Percentiles rank a stretch among this genome's conserved stretches.
Evolutionary conservation across 164 flowering plant species (phyloP).

Genomic region (Liquidambar formosana): DNA sequence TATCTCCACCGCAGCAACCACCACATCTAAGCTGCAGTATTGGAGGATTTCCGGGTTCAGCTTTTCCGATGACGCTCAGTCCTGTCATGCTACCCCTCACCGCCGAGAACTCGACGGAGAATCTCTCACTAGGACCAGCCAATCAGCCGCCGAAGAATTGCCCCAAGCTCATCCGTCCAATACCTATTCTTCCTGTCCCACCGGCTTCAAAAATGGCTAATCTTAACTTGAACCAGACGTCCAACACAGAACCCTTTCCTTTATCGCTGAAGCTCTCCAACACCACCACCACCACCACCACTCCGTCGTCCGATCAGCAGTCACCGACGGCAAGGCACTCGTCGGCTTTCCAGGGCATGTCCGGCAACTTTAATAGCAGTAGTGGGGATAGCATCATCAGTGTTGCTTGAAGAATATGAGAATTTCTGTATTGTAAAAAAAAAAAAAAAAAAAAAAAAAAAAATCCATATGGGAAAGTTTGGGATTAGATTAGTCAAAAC

Average conservation of each 20-base stretch:
- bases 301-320: constrained; percentile 21
- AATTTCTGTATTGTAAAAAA: not conserved
- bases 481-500: constrained; percentile 6
- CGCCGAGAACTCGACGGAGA: constrained; percentile 19
- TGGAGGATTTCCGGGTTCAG: constrained; percentile 21
- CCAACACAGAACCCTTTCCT: constrained; percentile 27
- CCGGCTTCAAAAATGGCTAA: constrained; percentile 55
- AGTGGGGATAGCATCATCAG: constrained; percentile 60
- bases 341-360: constrained; percentile 44
- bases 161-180: constrained; percentile 42
- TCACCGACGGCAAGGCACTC: constrained; percentile 30
- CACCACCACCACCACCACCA: constrained; percentile 21
- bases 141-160: not conserved
- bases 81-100: constrained; percentile 24
- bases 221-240: constrained; percentile 45
- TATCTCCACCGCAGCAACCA: constrained; percentile 17
- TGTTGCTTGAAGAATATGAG: constrained; percentile 49
- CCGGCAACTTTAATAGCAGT: constrained; percentile 31
- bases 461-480: not conserved
- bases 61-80: constrained; percentile 23
- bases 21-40: constrained; percentile 4
- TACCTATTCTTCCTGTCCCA: constrained; percentile 47
- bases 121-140: constrained; percentile 24
- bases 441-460: too few species aligned
- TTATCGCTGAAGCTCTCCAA: constrained; percentile 45